Conservation (phyloP, 2,329 filamentous ascomycete species). For the Aspergillus sp. region DNA sequence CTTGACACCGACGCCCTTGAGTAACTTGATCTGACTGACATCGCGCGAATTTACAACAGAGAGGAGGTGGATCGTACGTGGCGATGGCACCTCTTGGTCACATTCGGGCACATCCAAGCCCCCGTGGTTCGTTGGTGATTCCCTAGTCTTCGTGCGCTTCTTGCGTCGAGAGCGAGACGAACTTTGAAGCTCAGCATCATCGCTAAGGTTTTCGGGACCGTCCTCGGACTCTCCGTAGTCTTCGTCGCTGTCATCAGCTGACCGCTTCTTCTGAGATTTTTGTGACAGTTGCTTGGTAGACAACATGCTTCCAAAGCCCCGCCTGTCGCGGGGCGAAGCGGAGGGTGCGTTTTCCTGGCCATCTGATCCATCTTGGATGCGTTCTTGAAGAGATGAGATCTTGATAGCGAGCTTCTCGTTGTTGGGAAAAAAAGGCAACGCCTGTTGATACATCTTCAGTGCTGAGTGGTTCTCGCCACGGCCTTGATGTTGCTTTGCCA, state of each 20-base stretch:
- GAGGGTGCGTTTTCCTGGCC: constrained; percentile 10
- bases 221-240: constrained; percentile 21
- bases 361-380: constrained; percentile 29
- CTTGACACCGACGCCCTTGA: constrained; percentile 41
- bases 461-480: constrained; percentile 70
- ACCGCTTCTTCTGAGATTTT: constrained; percentile 18
- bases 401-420: constrained; percentile 64
- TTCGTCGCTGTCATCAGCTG: constrained; percentile 23
- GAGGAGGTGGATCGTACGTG: constrained; percentile 37
- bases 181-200: constrained; percentile 24
- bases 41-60: constrained; percentile 41
- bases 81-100: constrained; percentile 22
- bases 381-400: constrained; percentile 47
- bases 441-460: constrained; percentile 76
- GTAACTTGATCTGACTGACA: constrained; percentile 37
- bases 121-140: constrained; percentile 7
- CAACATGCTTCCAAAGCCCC: constrained; percentile 25
- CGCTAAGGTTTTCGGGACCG: constrained; percentile 19
- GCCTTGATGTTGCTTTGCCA: constrained; percentile 84
- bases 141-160: constrained; percentile 21
- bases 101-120: constrained; percentile 12
- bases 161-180: constrained; percentile 16
- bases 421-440: constrained; percentile 74
- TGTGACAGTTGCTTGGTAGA: constrained; percentile 23
- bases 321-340: constrained; percentile 14